Evolutionary conservation across 176 grass and related monocot genomes (phyloP).

Genomic region (Chloris gayana): DNA sequence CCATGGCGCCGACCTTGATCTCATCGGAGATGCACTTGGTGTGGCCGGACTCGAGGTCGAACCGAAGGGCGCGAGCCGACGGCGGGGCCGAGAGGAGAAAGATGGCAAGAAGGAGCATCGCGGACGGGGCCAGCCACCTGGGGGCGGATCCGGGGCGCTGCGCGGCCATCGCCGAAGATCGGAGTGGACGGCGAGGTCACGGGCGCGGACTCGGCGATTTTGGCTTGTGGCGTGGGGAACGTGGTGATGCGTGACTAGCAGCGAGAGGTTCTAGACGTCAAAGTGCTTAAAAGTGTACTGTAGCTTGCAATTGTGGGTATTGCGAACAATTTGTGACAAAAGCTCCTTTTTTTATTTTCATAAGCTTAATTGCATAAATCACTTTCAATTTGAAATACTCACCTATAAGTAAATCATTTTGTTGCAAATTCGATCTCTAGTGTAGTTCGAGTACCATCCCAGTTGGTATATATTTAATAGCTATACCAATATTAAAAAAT

Average conservation of each 20-base stretch:
- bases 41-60: conserved; percentile 87
- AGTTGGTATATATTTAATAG: too few relatives aligned
- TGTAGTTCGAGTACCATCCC: too few relatives aligned
- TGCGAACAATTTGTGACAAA: too few relatives aligned
- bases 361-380: too few relatives aligned
- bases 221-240: conserved; percentile 22
- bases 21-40: conserved; percentile 98
- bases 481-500: too few relatives aligned
- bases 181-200: conserved; percentile 35
- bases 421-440: too few relatives aligned
- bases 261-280: neutral
- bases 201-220: conserved; percentile 7
- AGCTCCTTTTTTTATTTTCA: too few relatives aligned
- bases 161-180: conserved; percentile 62
- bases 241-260: neutral
- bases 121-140: conserved; percentile 15
- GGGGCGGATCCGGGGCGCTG: conserved; percentile 38
- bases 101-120: conserved; percentile 34
- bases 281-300: conserved; percentile 38
- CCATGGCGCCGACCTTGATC: conserved; percentile 86
- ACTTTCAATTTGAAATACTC: too few relatives aligned
- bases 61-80: conserved; percentile 52
- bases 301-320: conserved; percentile 8
- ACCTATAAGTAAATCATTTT: too few relatives aligned
- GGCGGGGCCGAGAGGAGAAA: conserved; percentile 21